Conservation (phyloP, 768 basidiomycete species). For the Boletus speciosus region DNA sequence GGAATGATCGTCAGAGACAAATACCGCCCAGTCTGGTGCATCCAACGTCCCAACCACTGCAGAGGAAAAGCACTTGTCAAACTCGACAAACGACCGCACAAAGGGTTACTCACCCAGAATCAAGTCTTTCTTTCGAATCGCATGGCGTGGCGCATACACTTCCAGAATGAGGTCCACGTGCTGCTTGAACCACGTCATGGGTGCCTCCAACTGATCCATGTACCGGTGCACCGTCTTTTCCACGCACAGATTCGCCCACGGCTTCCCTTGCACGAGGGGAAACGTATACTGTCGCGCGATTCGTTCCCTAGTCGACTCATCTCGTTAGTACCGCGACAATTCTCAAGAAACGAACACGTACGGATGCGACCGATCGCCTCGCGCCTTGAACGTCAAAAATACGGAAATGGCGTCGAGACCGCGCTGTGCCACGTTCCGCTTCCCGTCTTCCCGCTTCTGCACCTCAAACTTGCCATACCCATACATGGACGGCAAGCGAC, state of each 20-base stretch:
- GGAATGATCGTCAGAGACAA: constrained; percentile 70
- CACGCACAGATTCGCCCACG: constrained; percentile 61
- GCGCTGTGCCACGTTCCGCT: constrained; percentile 55
- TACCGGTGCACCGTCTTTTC: constrained; percentile 71
- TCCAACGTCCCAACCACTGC: constrained; percentile 67
- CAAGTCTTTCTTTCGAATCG: constrained; percentile 57
- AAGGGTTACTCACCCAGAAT: constrained; percentile 36
- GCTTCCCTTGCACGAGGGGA: constrained; percentile 61
- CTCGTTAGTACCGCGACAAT: not conserved
- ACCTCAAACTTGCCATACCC: constrained; percentile 59
- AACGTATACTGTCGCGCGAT: constrained; percentile 54
- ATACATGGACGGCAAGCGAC: constrained; percentile 53
- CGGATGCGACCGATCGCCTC: constrained; percentile 36
- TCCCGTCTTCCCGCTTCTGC: constrained; percentile 45
- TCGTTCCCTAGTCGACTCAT: constrained; percentile 34
- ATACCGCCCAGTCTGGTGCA: constrained; percentile 67
- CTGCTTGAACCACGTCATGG: constrained; percentile 70
- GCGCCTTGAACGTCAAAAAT: constrained; percentile 43
- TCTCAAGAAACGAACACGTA: constrained; percentile 25
- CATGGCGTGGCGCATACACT: constrained; percentile 44
- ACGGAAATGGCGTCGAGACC: constrained; percentile 53
- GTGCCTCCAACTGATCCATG: constrained; percentile 56
- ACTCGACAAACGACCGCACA: not conserved
- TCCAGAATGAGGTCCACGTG: constrained; percentile 64
- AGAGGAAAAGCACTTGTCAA: not conserved